phyloP scores from a whole-genome alignment of 2,329 filamentous ascomycete genomes.

The Camptophora hylomeconis region DNA sequence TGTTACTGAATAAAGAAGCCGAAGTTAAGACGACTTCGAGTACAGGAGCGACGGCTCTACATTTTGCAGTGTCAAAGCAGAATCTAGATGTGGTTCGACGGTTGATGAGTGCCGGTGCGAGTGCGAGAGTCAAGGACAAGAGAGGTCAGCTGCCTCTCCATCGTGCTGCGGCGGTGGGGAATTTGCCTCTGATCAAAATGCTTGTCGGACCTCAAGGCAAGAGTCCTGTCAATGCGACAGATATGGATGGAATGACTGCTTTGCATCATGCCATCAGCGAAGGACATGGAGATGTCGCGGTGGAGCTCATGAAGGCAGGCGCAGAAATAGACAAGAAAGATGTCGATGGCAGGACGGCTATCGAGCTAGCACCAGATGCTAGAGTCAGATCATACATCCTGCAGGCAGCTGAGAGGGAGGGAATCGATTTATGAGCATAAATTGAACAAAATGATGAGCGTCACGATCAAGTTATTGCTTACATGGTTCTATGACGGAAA shows the following conservation, averaged over 20 bases:
- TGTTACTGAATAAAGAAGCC: conserved; percentile 33
- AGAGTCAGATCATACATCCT: conserved; percentile 70
- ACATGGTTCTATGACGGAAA: no score
- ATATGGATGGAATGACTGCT: conserved; percentile 71
- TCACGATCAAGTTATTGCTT: no score
- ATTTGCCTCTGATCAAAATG: conserved; percentile 71
- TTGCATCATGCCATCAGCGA: conserved; percentile 60
- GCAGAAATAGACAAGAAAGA: conserved; percentile 72
- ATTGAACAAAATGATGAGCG: no score
- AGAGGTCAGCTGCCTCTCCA: conserved; percentile 85
- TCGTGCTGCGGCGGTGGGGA: conserved; percentile 79
- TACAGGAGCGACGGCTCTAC: conserved; percentile 60
- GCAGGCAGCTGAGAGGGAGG: conserved; percentile 69
- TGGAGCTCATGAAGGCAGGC: conserved; percentile 70
- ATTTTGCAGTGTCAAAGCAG: conserved; percentile 83
- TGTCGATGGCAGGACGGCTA: conserved; percentile 52
- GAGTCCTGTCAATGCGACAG: conserved; percentile 73
- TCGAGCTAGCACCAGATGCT: conserved; percentile 74
- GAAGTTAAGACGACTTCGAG: conserved; percentile 31
- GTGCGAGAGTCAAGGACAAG: conserved; percentile 67
- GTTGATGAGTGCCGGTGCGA: conserved; percentile 65
- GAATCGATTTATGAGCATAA: conserved; percentile 65
- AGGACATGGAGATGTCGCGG: conserved; percentile 64
- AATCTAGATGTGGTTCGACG: conserved; percentile 70
- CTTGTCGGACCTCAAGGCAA: conserved; percentile 54